phyloP scores from a whole-genome alignment of 257 asterid species.

The Solanum phureja region DNA sequence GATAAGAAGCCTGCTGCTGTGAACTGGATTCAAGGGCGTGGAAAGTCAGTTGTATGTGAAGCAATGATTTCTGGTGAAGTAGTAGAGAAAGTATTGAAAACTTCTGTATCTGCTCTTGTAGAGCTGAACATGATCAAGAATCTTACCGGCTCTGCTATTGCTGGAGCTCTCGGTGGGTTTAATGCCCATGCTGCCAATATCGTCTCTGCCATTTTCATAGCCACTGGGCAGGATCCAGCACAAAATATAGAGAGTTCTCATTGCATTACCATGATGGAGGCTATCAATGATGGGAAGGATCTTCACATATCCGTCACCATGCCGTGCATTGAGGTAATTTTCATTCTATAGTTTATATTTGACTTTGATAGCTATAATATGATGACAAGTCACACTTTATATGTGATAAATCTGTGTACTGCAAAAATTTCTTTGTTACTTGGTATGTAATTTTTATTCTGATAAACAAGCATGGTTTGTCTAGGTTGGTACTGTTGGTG shows the following conservation, averaged over 20 bases:
- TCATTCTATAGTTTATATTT: not conserved
- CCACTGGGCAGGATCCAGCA: constrained; percentile 97
- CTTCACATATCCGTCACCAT: constrained; percentile 89
- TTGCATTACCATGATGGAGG: constrained; percentile 97
- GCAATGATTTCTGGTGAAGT: constrained; percentile 52
- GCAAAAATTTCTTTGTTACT: not conserved
- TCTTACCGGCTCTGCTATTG: constrained; percentile 85
- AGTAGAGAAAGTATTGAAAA: constrained; percentile 65
- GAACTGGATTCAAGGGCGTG: constrained; percentile 94
- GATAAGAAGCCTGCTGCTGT: constrained; percentile 92
- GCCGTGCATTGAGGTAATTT: constrained; percentile 94
- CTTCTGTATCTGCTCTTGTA: constrained; percentile 60
- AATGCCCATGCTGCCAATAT: constrained; percentile 93
- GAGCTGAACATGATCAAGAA: constrained; percentile 97
- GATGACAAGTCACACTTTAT: not conserved
- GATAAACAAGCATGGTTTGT: not conserved
- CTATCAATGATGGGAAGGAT: constrained; percentile 66
- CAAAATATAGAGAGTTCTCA: constrained; percentile 91
- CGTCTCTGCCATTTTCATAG: constrained; percentile 79
- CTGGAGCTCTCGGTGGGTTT: constrained; percentile 92
- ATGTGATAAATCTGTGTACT: not conserved
- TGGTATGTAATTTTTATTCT: not conserved
- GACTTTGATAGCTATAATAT: not conserved
- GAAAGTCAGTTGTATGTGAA: constrained; percentile 93
- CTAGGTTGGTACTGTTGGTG: constrained; percentile 89